A percentile compares a stretch with the other conserved stretches of the same genome.
Evolutionary conservation across 306 rosid species (phyloP).

Genomic region (Nissolia schottii): DNA sequence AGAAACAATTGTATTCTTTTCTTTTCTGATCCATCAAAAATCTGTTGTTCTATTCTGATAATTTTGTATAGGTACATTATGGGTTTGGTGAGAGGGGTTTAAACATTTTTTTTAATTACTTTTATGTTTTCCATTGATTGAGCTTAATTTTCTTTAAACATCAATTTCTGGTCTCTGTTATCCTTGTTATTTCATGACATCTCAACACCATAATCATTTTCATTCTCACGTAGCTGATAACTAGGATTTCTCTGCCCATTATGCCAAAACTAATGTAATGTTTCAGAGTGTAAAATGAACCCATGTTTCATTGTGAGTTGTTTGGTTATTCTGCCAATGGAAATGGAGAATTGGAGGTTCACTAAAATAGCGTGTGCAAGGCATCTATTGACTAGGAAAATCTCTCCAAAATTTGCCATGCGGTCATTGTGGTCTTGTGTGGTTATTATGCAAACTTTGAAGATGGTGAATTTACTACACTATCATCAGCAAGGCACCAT

Average conservation of each 20-base stretch:
- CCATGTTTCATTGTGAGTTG: conserved; percentile 4
- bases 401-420: not conserved
- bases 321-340: conserved; percentile 10
- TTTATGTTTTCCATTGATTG: not conserved
- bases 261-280: not conserved
- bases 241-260: not conserved
- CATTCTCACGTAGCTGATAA: not conserved
- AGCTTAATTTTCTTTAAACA: not conserved
- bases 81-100: not conserved
- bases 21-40: conserved; percentile 6
- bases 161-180: not conserved
- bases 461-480: not conserved
- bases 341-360: not conserved
- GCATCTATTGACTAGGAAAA: not conserved
- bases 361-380: not conserved
- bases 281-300: not conserved
- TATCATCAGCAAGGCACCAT: conserved; percentile 10
- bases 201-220: not conserved
- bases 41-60: not conserved
- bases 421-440: conserved; percentile 8
- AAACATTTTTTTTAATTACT: not conserved
- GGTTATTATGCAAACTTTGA: not conserved
- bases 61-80: conserved; percentile 1
- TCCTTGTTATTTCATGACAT: conserved; percentile 12
- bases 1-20: not conserved